A percentile compares a stretch with the other conserved stretches of the same genome.
Evolutionary conservation across 2,329 filamentous ascomycete genomes (phyloP).

Genomic region (Colletotrichum spaethianum): DNA sequence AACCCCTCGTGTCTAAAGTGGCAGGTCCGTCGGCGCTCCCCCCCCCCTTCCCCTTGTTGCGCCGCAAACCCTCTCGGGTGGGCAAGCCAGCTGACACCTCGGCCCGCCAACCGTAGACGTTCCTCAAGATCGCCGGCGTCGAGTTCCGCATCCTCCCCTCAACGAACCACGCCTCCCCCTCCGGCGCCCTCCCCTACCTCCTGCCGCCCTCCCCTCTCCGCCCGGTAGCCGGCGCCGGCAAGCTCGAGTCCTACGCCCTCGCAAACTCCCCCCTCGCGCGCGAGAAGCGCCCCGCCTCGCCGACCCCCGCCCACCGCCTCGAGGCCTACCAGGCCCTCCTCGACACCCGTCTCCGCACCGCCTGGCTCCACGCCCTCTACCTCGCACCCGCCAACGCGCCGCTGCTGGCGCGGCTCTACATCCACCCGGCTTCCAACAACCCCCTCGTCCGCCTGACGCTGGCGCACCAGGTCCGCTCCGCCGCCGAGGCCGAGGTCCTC

Average conservation of each 20-base stretch:
- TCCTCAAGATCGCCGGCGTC: slow-evolving; percentile 82
- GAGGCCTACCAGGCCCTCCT: slow-evolving; percentile 86
- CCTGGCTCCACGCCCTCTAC: slow-evolving; percentile 92
- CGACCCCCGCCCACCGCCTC: slow-evolving; percentile 62
- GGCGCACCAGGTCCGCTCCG: slow-evolving; percentile 76
- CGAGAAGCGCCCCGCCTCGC: slow-evolving; percentile 32
- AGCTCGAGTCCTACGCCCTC: slow-evolving; percentile 78
- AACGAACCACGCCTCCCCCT: slow-evolving; percentile 94
- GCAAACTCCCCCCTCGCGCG: slow-evolving; percentile 57
- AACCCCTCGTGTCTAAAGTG: slow-evolving; percentile 96
- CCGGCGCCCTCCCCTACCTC: slow-evolving; percentile 90
- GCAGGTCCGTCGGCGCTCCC: slow-evolving; percentile 77
- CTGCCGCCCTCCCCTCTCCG: slow-evolving; percentile 64
- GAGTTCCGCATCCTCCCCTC: slow-evolving; percentile 78
- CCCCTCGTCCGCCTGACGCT: slow-evolving; percentile 74
- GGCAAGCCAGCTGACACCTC: slow-evolving; percentile 5
- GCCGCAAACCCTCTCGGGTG: background rate
- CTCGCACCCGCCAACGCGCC: slow-evolving; percentile 76
- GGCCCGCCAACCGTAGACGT: slow-evolving; percentile 70
- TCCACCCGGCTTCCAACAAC: slow-evolving; percentile 73
- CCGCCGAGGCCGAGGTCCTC: slow-evolving; percentile 82
- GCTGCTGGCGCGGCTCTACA: slow-evolving; percentile 81
- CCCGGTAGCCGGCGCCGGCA: slow-evolving; percentile 71
- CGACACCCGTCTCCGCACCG: slow-evolving; percentile 83
- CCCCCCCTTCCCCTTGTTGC: slow-evolving; percentile 9